Evolutionary conservation across 306 rosid genomes (phyloP).

Genomic region (Rubus idaeus): DNA sequence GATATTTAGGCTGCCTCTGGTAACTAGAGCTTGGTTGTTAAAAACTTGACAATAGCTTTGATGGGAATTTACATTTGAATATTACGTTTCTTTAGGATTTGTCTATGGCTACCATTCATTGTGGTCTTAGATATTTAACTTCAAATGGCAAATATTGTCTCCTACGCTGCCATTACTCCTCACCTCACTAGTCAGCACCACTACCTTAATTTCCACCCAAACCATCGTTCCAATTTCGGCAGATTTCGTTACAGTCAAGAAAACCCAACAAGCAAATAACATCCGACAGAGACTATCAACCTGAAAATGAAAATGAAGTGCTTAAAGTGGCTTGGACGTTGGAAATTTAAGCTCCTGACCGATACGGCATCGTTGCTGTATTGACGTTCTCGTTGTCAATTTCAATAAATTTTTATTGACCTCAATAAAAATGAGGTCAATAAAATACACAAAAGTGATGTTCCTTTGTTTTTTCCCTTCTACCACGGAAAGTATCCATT

Average conservation of each 20-base stretch:
- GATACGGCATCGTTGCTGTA: too few species aligned
- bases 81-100: not conserved
- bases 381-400: too few species aligned
- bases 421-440: too few species aligned
- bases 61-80: not conserved
- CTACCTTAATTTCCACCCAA: constrained; percentile 31
- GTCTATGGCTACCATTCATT: constrained; percentile 35
- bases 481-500: too few species aligned
- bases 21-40: not conserved
- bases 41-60: not conserved
- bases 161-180: constrained; percentile 37
- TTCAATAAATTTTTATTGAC: too few species aligned
- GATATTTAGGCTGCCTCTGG: not conserved
- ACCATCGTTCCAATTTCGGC: constrained; percentile 15
- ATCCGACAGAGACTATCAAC: constrained; percentile 34
- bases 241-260: constrained; percentile 57
- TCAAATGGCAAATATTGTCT: constrained; percentile 23
- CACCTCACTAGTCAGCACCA: constrained; percentile 22
- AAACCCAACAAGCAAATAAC: constrained; percentile 33
- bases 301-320: constrained; percentile 64
- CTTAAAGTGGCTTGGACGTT: constrained; percentile 89
- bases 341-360: too few species aligned
- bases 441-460: too few species aligned
- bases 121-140: constrained; percentile 28
- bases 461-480: too few species aligned